phyloP scores from a whole-genome alignment of 495 filamentous ascomycete species.

The Aspergillus baeticus region DNA sequence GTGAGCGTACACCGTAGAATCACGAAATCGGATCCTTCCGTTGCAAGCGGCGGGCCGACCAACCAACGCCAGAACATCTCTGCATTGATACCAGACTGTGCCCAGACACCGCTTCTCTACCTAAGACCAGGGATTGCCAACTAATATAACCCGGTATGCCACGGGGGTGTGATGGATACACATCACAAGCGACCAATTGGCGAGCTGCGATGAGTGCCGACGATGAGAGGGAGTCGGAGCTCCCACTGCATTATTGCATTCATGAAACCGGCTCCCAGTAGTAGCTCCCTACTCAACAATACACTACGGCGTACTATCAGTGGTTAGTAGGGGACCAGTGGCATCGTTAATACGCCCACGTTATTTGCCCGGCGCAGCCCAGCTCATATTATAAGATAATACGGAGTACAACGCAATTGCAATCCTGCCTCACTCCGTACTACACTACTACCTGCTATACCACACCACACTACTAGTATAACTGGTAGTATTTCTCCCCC shows the following conservation, averaged over 20 bases:
- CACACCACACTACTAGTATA: neutral
- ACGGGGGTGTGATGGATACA: no score
- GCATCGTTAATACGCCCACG: neutral
- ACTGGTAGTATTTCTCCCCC: neutral
- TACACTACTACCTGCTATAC: neutral
- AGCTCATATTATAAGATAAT: no score
- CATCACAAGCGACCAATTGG: no score
- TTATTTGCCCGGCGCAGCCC: neutral
- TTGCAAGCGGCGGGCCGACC: neutral
- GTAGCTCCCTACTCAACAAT: no score
- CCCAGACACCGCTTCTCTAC: neutral
- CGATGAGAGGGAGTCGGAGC: no score
- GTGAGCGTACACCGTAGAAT: neutral
- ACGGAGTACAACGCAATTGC: no score
- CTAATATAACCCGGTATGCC: neutral
- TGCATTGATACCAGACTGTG: slow-evolving; percentile 8
- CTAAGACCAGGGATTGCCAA: neutral
- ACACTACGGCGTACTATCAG: no score
- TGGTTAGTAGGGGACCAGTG: no score
- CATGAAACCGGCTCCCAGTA: no score
- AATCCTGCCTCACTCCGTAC: neutral
- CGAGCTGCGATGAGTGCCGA: no score
- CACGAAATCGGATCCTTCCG: slow-evolving; percentile 7
- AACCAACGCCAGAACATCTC: neutral
- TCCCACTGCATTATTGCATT: no score